Evolutionary conservation across 2,329 filamentous ascomycete species (phyloP).

Genomic region (Geoglossum cookeanum): DNA sequence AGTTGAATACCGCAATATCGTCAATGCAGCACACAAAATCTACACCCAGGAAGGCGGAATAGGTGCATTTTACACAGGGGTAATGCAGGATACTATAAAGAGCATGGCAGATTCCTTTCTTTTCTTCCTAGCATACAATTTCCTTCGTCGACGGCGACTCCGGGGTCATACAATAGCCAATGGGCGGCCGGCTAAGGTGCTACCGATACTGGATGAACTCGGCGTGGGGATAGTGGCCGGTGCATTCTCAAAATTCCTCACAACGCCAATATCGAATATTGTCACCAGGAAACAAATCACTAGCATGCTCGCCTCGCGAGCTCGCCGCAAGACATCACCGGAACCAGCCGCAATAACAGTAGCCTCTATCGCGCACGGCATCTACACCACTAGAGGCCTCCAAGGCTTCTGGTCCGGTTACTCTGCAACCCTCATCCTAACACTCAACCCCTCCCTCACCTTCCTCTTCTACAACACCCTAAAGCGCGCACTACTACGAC

Average conservation of each 20-base stretch:
- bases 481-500: slow-evolving; percentile 37
- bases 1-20: slow-evolving; percentile 41
- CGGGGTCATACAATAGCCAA: slow-evolving; percentile 12
- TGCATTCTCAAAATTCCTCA: slow-evolving; percentile 54
- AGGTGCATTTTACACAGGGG: slow-evolving; percentile 48
- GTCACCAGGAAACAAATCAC: slow-evolving; percentile 66
- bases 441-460: slow-evolving; percentile 71
- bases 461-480: slow-evolving; percentile 65
- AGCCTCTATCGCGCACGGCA: slow-evolving; percentile 36
- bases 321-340: slow-evolving; percentile 11
- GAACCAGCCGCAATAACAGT: not conserved
- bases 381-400: slow-evolving; percentile 49
- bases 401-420: slow-evolving; percentile 77
- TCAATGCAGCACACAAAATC: slow-evolving; percentile 54
- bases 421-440: slow-evolving; percentile 58
- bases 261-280: slow-evolving; percentile 64
- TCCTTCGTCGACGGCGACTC: slow-evolving; percentile 28
- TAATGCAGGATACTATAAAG: slow-evolving; percentile 45
- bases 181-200: slow-evolving; percentile 22
- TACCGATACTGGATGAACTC: slow-evolving; percentile 54
- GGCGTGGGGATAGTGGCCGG: slow-evolving; percentile 55
- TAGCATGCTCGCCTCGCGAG: slow-evolving; percentile 27
- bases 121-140: slow-evolving; percentile 68
- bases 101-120: slow-evolving; percentile 59
- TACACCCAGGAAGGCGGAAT: slow-evolving; percentile 51